phyloP scores from a whole-genome alignment of 2,329 filamentous ascomycete species.

The Rhexocercosporidium sp. region DNA sequence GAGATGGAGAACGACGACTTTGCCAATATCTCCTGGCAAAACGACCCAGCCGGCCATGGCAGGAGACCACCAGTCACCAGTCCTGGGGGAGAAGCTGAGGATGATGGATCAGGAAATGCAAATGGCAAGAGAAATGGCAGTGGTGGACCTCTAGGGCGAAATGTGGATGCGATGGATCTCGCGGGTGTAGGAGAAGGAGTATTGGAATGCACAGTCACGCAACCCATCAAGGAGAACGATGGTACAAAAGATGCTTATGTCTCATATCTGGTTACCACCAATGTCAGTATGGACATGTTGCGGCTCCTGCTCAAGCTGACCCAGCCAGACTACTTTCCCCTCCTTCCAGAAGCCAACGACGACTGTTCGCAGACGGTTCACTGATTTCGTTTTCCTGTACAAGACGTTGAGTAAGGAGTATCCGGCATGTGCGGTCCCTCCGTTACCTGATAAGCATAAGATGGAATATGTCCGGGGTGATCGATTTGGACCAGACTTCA shows the following conservation, averaged over 20 bases:
- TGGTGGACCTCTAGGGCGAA: conserved; percentile 40
- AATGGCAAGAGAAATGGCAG: conserved; percentile 30
- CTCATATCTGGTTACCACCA: conserved; percentile 91
- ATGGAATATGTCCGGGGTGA: conserved; percentile 98
- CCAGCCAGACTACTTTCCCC: conserved; percentile 82
- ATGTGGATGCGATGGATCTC: conserved; percentile 53
- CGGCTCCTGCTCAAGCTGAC: conserved; percentile 28
- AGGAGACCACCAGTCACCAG: conserved; percentile 48
- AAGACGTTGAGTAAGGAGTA: conserved; percentile 88
- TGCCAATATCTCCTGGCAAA: conserved; percentile 78
- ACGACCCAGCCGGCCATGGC: conserved; percentile 59
- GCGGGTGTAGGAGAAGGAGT: conserved; percentile 72
- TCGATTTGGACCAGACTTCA: conserved; percentile 94
- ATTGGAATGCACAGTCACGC: conserved; percentile 81
- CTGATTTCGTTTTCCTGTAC: conserved; percentile 96
- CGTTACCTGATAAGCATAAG: conserved; percentile 96
- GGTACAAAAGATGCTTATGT: conserved; percentile 97
- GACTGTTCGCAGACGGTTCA: conserved; percentile 87
- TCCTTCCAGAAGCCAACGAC: conserved; percentile 86
- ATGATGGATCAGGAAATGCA: conserved; percentile 28
- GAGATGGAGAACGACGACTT: conserved; percentile 66
- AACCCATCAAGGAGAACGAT: conserved; percentile 92
- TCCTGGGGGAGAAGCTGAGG: conserved; percentile 47
- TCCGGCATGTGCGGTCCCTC: conserved; percentile 89
- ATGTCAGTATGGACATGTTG: conserved; percentile 58